Evolutionary conservation across 2,329 filamentous ascomycete genomes (phyloP), one percentile per base, ranked within the genome.

Genomic region (Hirsutella minnesotensis): DNA sequence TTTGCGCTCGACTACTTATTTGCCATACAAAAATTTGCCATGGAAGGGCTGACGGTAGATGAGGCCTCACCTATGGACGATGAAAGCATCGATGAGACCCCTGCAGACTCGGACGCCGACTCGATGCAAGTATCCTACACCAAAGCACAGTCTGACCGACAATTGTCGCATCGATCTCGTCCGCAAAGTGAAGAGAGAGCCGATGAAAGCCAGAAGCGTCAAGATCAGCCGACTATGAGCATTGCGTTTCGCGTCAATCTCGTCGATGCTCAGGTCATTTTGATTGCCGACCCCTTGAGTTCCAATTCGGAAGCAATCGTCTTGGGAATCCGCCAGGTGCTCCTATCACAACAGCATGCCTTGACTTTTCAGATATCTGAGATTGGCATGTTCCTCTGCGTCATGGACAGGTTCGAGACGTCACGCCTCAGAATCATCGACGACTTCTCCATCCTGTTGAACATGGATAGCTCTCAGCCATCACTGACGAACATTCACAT

Each of bases 331-430:
- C 94, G 95, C 58, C 89, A 98, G 59, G 79, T 96, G 12, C 72
- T 96, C 2, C 73, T 96, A 10, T 94, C 90, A 2, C 85, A 94
- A 54, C 94, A 98, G 60, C 87, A 96, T 65, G 86, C 90, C 9
- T 75, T 94, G 52, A 95, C 92, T 1, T 75, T 99, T 56, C 90
- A 98, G 57, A 79, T 98, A 3, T 89, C 87, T 8, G 82, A 96
- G 56, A 77, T 96, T 42, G 92, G 92, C 52, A 98, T 99, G 92
- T 99, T 95, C 60, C 64, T 98, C 27, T 98, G 94, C 58, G 84
- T 92, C 12, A 98, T 99, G 92, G 94, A 99, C 61, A 86, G 81
- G 49, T 96, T 96, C 52, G 90, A 98, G 52, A 88, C 85, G 3
- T 89, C 83, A 34, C 79, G 87, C 31, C 72, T 98, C 38, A 81